Conservation (phyloP, 306 rosid genomes). For the Casuarina equisetifolia region DNA sequence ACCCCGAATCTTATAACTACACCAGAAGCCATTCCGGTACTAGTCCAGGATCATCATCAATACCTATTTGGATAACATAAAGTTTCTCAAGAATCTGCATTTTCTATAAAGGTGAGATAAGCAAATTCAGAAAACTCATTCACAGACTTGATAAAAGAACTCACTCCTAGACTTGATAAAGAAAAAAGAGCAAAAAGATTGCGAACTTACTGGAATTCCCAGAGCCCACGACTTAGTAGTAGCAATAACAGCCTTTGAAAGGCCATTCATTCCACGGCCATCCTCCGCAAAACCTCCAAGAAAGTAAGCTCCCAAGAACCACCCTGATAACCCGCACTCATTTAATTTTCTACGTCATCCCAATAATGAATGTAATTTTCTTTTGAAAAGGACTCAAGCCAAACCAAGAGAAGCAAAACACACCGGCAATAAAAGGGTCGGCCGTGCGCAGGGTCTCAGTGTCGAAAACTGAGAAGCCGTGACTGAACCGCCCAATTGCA, state of each 20-base stretch:
- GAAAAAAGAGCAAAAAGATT: background rate
- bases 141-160: background rate
- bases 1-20: background rate
- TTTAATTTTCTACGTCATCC: background rate
- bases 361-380: background rate
- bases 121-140: background rate
- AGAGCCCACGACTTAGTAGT: slow-evolving; percentile 86
- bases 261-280: slow-evolving; percentile 88
- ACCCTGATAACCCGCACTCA: slow-evolving; percentile 49
- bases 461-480: slow-evolving; percentile 74
- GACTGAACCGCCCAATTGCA: slow-evolving; percentile 84
- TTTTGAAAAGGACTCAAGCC: background rate
- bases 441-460: slow-evolving; percentile 75
- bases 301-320: slow-evolving; percentile 93
- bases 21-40: background rate
- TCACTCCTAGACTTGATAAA: background rate
- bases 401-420: slow-evolving; percentile 6
- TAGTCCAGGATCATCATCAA: too few relatives aligned
- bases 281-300: slow-evolving; percentile 90
- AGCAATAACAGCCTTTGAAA: slow-evolving; percentile 67
- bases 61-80: too few relatives aligned
- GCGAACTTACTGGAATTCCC: slow-evolving; percentile 80
- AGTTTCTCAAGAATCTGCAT: background rate
- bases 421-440: slow-evolving; percentile 97
- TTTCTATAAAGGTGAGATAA: background rate